Base-by-base conservation (phyloP, 2,329 filamentous ascomycete genomes). In the Dactylellina cionopaga region DNA sequence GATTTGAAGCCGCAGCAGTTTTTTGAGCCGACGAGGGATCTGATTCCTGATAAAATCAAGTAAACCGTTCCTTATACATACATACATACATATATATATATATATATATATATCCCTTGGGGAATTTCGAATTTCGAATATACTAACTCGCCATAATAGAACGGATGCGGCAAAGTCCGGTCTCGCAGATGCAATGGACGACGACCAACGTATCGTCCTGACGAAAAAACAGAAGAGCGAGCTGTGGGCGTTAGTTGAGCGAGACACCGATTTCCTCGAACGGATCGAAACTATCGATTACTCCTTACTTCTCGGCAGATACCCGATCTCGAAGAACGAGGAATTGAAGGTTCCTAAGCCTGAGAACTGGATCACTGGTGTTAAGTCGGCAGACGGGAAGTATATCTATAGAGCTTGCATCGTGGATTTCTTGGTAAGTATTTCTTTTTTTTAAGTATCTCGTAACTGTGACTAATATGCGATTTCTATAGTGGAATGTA, bases 241-340 rank as follows among this genome's bases (percentile, higher is more conserved):
- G 24, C 59, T 77, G 11, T 76, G 76, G 74, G 58, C 43, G 22
- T 27, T 75, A 11, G 56, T 77, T 10, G 74, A 77, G 51, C 33
- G 60, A n/a, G 76, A 77, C 73, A 76, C 74, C 10, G 74, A 74
- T 13, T 78, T 77, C 29, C 62, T 78, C 15, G 68, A 71, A 25
- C 59, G 68, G 29, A 76, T 77, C 44, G 74, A 76, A 69, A 77
- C 76, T 17, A 77, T 76, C 43, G 75, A 77, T 59, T 77, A 77
- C 39, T 76, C 75, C 7, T 59, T 76, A 25, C 75, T 77, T 33
- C 73, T 77, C 17, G 76, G 75, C 13, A 66, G 75, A 35, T 77
- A 75, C 58, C 75, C 76, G 33, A 55, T 77, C n/a, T 69, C 74
- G 11, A 29, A 55, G 41, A 73, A 74, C 19, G 59, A 75, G 25